Base-by-base conservation (phyloP, 1,139 yeast species). In the Geotrichum armillariae region DNA sequence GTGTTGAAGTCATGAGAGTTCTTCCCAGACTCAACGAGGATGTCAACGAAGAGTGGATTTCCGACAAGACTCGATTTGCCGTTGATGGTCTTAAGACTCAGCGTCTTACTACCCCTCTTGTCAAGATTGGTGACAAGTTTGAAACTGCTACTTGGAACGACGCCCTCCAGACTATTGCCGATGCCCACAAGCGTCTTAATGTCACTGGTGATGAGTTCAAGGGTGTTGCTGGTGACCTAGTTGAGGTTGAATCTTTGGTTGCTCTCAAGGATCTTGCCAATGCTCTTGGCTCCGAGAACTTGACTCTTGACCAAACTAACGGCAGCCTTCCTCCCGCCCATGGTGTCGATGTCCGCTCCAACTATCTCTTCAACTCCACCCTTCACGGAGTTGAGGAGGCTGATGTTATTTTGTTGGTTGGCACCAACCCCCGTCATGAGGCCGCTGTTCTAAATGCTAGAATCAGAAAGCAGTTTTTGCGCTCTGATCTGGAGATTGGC, bases 11-110 rank as follows among this genome's bases (percentile, higher is more conserved):
- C 46, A 83, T 88, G 89, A 80, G 96, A 69, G 88, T 87, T 36
- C 74, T 88, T 62, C 96, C 96, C 56, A 79, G 95, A 69, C 75
- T 86, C 60, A 87, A 88, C 66, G 96, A 88, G 63, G 94, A 86
- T 58, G 77, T 88, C 62, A 88, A 88, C 66, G 95, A 88, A 72
- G 96, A 88, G 71, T 88, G 96, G 96, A 85, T 88, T 63, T 81
- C 89, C 47, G 96, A 88, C 73, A 87, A 88, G 73, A 77, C 95
- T 25, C 78, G 96, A 65, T 88, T 84, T 64, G 91, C 95, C 41
- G 82, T 83, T 62, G 96, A 88, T 66, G 96, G 94, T 43, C 79
- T 88, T 64, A 85, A 83, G 71, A 85, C 90, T 53, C 96, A 88
- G 75, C 80, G 96, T 66, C 77, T 88, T 63, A 87, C 95, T 39